A percentile compares a stretch with the other conserved stretches of the same genome.
Evolutionary conservation across 208 protist genomes (phyloP).

Genomic region (Acanthamoeba lenticulata): DNA sequence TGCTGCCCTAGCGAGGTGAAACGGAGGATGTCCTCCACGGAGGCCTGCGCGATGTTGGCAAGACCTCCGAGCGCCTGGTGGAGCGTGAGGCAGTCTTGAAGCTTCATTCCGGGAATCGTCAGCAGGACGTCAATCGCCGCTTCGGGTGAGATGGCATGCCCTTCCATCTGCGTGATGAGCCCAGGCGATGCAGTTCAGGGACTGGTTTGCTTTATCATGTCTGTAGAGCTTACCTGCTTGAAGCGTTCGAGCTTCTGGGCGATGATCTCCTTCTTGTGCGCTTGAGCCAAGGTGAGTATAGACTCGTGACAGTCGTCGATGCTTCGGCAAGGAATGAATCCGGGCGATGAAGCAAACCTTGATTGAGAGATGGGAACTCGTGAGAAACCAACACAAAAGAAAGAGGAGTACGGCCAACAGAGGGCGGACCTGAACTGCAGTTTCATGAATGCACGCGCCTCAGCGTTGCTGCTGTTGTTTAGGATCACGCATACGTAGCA

Average conservation of each 20-base stretch:
- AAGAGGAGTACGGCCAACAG: neutral
- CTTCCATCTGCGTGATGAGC: neutral
- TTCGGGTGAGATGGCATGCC: neutral
- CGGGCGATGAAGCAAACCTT: neutral
- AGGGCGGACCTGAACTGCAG: neutral
- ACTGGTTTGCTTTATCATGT: neutral
- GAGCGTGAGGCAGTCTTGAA: conserved; percentile 4
- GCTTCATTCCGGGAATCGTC: neutral
- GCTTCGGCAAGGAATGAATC: neutral
- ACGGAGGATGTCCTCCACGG: neutral
- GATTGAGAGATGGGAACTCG: no score
- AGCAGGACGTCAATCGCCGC: neutral
- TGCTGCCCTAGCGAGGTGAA: neutral
- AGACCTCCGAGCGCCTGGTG: neutral
- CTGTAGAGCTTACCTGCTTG: neutral
- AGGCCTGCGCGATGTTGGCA: neutral
- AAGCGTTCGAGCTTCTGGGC: neutral
- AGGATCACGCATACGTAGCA: neutral
- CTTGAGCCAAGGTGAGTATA: neutral
- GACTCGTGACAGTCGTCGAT: neutral
- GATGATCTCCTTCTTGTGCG: neutral
- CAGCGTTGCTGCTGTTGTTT: neutral
- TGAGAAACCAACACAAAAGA: neutral
- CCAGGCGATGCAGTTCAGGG: neutral
- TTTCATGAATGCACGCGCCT: neutral